A percentile compares a stretch with the other conserved stretches of the same genome.
Conservation (phyloP, 768 basidiomycete genomes). For the Postia placenta region DNA sequence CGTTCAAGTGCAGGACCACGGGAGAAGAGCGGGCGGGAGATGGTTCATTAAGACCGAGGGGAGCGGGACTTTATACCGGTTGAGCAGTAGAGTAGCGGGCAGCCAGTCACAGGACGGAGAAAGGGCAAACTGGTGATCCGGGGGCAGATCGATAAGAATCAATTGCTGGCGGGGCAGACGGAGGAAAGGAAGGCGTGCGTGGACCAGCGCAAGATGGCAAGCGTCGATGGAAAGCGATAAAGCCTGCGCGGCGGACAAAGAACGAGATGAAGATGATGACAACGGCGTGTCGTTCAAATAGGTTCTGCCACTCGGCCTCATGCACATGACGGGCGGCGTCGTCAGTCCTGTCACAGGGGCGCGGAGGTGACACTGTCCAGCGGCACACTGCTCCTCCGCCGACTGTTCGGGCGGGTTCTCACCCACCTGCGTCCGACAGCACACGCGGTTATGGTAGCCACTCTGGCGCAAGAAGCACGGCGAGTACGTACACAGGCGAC, state of each 20-base stretch:
- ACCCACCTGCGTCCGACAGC: too few relatives aligned
- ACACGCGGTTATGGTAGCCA: too few relatives aligned
- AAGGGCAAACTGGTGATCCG: constrained; percentile 15
- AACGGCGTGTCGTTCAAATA: too few relatives aligned
- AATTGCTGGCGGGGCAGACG: constrained; percentile 2
- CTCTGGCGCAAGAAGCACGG: too few relatives aligned
- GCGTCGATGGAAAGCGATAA: background rate
- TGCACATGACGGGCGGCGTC: background rate
- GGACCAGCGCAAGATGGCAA: constrained; percentile 6
- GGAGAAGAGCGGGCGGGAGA: constrained; percentile 12
- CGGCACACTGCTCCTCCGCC: background rate
- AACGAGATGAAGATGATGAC: background rate
- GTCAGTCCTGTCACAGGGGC: background rate
- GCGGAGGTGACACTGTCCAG: background rate
- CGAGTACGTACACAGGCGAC: too few relatives aligned
- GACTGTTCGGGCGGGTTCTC: too few relatives aligned
- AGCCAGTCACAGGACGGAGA: constrained; percentile 17
- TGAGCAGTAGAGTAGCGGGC: constrained; percentile 1
- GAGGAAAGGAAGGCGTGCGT: constrained; percentile 3
- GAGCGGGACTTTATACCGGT: constrained; percentile 28
- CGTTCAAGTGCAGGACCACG: constrained; percentile 4
- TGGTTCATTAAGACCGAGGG: constrained; percentile 9
- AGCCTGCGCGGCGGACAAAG: background rate
- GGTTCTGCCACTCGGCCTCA: background rate
- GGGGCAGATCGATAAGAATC: constrained; percentile 23